These are phyloP conservation scores for Fusarium mangiferae DNA, from an alignment of 2,329 filamentous ascomycete species.

Conservation along the genomic window DNA sequence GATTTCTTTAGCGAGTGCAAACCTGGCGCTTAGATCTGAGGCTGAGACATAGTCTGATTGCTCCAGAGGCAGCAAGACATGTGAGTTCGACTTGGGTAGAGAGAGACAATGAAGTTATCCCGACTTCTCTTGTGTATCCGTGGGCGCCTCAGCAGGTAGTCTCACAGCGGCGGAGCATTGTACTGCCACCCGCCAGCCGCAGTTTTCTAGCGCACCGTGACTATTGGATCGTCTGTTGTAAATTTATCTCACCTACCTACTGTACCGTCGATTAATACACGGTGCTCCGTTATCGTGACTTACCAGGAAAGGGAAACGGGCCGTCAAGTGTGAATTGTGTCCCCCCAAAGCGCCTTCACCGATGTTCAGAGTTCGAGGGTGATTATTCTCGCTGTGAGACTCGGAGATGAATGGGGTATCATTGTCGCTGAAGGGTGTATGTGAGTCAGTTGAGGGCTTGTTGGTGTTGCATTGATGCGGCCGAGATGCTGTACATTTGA, in stretches of 20 bases:
- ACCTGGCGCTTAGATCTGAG: not conserved
- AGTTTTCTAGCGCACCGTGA: not conserved
- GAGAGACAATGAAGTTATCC: not conserved
- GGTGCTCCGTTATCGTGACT: not conserved
- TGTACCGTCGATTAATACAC: not conserved
- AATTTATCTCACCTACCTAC: not conserved
- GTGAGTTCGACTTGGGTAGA: conserved; percentile 21
- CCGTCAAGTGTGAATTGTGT: conserved; percentile 15
- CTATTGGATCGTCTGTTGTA: conserved; percentile 1
- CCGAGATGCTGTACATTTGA: conserved; percentile 23
- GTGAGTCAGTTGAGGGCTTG: conserved; percentile 29
- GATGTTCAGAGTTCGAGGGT: conserved; percentile 22
- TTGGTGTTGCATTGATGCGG: conserved; percentile 11
- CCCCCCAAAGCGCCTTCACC: conserved; percentile 26
- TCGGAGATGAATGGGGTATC: conserved; percentile 14
- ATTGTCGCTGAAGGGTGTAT: conserved; percentile 21
- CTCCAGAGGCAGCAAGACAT: not conserved
- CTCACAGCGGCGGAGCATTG: conserved; percentile 20
- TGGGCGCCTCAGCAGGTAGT: conserved; percentile 24
- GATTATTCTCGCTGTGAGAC: conserved; percentile 5
- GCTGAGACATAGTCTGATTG: conserved; percentile 16
- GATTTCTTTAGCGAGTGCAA: not conserved
- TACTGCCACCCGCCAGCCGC: conserved; percentile 20
- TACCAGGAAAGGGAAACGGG: conserved; percentile 13
- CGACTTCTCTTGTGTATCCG: conserved; percentile 1